phyloP scores from a whole-genome alignment of 148 eudicot genomes.

The Rhododendron mucronatum region DNA sequence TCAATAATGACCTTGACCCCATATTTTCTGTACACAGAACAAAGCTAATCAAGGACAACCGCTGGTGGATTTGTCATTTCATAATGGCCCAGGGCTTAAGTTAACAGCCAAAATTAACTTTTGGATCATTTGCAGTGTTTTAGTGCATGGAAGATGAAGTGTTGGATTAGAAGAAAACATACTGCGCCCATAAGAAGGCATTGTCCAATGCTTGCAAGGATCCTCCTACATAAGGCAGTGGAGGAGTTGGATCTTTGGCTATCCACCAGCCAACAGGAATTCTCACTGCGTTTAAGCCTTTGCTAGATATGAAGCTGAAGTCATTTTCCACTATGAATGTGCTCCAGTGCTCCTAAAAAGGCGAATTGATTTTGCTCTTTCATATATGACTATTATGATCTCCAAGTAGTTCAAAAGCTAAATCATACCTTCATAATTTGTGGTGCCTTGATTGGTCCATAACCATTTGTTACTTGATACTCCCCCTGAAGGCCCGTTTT shows the following conservation, averaged over 20 bases:
- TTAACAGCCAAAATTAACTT: no score
- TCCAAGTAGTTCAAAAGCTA: neutral
- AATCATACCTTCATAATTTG: conserved; percentile 18
- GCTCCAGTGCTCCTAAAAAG: conserved; percentile 23
- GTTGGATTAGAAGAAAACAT: neutral
- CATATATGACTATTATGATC: neutral
- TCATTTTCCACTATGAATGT: conserved; percentile 22
- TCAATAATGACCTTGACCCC: conserved; percentile 23
- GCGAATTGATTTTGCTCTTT: neutral
- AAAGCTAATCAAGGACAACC: neutral
- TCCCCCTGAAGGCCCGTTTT: neutral
- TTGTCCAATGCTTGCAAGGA: conserved; percentile 27
- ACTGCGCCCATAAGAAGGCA: conserved; percentile 27
- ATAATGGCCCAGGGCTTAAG: neutral
- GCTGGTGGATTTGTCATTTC: neutral
- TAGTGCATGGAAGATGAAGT: neutral
- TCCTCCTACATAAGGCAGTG: conserved; percentile 24
- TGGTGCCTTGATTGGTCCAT: conserved; percentile 20
- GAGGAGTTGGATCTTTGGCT: neutral
- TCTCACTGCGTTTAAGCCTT: conserved; percentile 22
- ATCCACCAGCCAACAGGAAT: conserved; percentile 33
- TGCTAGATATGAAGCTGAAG: conserved; percentile 20
- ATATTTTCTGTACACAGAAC: conserved; percentile 15
- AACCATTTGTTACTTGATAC: conserved; percentile 25
- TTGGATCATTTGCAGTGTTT: neutral